Evolutionary conservation across 495 filamentous ascomycete species (phyloP).

Genomic region (Aspergillus affinis): DNA sequence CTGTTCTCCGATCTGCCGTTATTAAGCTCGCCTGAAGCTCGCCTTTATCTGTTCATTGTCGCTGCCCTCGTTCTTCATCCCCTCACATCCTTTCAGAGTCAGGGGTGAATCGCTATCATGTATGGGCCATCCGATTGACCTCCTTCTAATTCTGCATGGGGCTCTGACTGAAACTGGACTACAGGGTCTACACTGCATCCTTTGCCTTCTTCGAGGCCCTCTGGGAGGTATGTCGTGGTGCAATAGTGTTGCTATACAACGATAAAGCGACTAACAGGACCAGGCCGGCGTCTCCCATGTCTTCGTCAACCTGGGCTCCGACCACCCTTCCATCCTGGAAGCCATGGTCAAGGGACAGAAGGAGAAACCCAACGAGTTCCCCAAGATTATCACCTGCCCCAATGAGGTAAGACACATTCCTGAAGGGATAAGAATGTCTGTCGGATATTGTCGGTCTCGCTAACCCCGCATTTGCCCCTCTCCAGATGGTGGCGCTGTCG

Average conservation of each 20-base stretch:
- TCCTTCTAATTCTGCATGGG: neutral
- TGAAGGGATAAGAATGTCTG: no score
- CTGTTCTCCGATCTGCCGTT: neutral
- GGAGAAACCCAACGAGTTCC: conserved; percentile 66
- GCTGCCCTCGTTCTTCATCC: neutral
- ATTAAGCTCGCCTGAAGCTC: neutral
- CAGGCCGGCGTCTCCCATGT: conserved; percentile 83
- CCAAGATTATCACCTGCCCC: conserved; percentile 87
- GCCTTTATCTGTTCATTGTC: neutral
- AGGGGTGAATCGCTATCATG: neutral
- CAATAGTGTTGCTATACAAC: no score
- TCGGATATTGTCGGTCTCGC: conserved; percentile 4
- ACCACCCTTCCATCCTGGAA: conserved; percentile 90
- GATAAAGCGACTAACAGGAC: conserved; percentile 3
- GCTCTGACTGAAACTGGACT: neutral
- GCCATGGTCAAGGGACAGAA: conserved; percentile 90
- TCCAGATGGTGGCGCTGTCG: conserved; percentile 92
- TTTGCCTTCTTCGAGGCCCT: conserved; percentile 95
- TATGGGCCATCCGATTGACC: neutral
- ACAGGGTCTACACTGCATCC: conserved; percentile 64
- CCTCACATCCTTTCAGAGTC: neutral
- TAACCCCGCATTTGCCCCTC: conserved; percentile 17
- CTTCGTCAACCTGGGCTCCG: conserved; percentile 95
- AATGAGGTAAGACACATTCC: conserved; percentile 57
- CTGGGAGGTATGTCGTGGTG: conserved; percentile 59